Conservation (phyloP, 345 rosid genomes). For the Acer saccharum region DNA sequence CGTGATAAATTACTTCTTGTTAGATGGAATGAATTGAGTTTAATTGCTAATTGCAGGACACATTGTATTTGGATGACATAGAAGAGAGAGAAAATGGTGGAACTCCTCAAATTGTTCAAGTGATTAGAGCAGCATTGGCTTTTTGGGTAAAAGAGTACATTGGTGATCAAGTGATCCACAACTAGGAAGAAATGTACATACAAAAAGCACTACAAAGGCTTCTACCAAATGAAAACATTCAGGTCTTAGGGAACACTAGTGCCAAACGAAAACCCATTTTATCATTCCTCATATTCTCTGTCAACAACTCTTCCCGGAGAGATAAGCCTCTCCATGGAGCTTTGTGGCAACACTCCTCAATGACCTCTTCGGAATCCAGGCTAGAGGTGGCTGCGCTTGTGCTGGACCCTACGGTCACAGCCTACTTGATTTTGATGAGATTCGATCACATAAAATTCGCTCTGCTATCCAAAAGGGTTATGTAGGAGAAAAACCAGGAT, state of each 20-base stretch:
- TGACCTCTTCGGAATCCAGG: conserved; percentile 68
- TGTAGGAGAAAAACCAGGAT: conserved; percentile 61
- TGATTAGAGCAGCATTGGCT: conserved; percentile 51
- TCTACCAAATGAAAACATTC: conserved; percentile 39
- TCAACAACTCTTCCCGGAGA: conserved; percentile 28
- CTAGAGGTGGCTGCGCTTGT: conserved; percentile 68
- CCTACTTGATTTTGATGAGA: conserved; percentile 37
- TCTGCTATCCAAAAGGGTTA: conserved; percentile 43
- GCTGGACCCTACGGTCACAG: conserved; percentile 71
- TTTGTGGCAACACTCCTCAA: conserved; percentile 52
- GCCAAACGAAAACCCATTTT: conserved; percentile 44
- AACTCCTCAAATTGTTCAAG: conserved; percentile 64
- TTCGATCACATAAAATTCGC: conserved; percentile 34
- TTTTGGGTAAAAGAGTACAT: conserved; percentile 65
- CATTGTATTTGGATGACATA: conserved; percentile 45
- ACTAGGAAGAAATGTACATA: conserved; percentile 38
- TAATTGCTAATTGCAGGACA: conserved; percentile 40
- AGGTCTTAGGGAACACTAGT: conserved; percentile 45
- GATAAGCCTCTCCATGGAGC: conserved; percentile 64
- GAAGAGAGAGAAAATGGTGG: conserved; percentile 64
- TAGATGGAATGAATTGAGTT: too few relatives aligned
- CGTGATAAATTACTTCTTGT: too few relatives aligned
- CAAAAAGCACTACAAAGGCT: conserved; percentile 46
- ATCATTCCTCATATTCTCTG: conserved; percentile 53
- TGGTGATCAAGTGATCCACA: conserved; percentile 33